A percentile compares a stretch with the other conserved stretches of the same genome.
These are phyloP conservation scores for Aureobasidium sp. DNA, from an alignment of 2,329 filamentous ascomycete species.

Conservation along the genomic window DNA sequence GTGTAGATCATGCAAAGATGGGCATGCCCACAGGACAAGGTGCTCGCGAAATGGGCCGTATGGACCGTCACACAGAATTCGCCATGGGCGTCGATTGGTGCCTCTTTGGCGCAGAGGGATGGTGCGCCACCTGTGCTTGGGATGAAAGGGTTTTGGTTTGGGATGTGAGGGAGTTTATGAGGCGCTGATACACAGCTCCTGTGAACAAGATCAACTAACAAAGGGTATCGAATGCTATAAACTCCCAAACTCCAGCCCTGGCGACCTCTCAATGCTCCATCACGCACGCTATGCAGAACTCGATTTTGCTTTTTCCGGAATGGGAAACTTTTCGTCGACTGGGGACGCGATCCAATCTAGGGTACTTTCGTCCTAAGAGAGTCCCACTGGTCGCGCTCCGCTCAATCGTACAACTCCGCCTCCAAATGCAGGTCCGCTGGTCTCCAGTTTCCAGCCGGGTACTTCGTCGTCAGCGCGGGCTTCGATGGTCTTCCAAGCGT, in stretches of 20 bases:
- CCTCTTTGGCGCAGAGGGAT: slow-evolving; percentile 87
- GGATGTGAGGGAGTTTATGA: slow-evolving; percentile 69
- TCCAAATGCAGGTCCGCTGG: slow-evolving; percentile 23
- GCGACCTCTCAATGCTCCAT: not conserved
- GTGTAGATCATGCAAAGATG: slow-evolving; percentile 26
- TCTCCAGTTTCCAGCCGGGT: slow-evolving; percentile 62
- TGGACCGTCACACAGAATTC: slow-evolving; percentile 93
- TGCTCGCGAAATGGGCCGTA: slow-evolving; percentile 63
- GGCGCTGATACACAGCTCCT: slow-evolving; percentile 19
- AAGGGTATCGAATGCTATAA: slow-evolving; percentile 8
- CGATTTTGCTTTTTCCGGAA: not conserved
- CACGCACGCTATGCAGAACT: slow-evolving; percentile 2
- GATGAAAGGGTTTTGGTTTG: slow-evolving; percentile 85
- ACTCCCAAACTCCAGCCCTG: not conserved
- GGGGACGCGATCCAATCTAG: slow-evolving; percentile 2
- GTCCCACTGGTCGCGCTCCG: slow-evolving; percentile 42
- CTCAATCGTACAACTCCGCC: slow-evolving; percentile 46
- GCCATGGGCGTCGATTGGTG: slow-evolving; percentile 97
- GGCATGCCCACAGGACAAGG: slow-evolving; percentile 22
- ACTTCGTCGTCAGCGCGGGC: slow-evolving; percentile 56
- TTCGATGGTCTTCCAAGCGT: slow-evolving; percentile 60
- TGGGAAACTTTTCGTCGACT: not conserved
- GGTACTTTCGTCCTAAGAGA: slow-evolving; percentile 2
- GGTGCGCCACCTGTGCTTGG: slow-evolving; percentile 92
- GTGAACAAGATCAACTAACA: not conserved